Percentiles rank a stretch among this genome's conserved stretches.
Conservation (phyloP, 495 filamentous ascomycete species). For the Lasiosphaeris hirsuta region DNA sequence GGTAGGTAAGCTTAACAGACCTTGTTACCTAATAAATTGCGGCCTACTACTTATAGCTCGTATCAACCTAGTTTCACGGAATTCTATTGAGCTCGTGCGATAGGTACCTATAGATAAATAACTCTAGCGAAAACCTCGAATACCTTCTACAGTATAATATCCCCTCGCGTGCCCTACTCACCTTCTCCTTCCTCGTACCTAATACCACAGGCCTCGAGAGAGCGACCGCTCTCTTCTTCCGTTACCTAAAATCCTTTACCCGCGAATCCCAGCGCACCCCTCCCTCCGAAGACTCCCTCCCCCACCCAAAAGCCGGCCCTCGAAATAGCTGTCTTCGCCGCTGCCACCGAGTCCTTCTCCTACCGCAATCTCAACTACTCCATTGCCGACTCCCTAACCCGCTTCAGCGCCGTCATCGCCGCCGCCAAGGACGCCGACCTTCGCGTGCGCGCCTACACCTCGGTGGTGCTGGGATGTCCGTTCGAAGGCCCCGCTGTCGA, state of each 20-base stretch:
- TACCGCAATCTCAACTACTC: slow-evolving; percentile 88
- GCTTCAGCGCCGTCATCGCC: no score
- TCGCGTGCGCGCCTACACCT: no score
- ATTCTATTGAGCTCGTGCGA: no score
- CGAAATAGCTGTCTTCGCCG: slow-evolving; percentile 88
- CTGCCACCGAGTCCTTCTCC: slow-evolving; percentile 89
- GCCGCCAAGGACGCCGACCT: no score
- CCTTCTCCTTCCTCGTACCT: slow-evolving; percentile 93
- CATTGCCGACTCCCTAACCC: slow-evolving; percentile 85
- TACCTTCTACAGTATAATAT: no score
- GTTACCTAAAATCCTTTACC: slow-evolving; percentile 37
- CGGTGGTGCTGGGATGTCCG: no score
- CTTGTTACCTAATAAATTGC: no score
- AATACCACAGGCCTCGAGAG: slow-evolving; percentile 74
- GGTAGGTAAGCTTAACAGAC: no score
- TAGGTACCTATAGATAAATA: no score
- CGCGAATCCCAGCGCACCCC: slow-evolving; percentile 28
- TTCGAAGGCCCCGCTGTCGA: slow-evolving; percentile 85
- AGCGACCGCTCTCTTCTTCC: slow-evolving; percentile 43
- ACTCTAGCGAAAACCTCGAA: no score
- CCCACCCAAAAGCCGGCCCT: slow-evolving; percentile 43
- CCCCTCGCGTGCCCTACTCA: slow-evolving; percentile 60
- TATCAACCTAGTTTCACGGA: no score
- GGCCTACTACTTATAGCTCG: no score
- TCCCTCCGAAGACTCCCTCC: background rate